A percentile compares a stretch with the other conserved stretches of the same genome.
phyloP scores from a whole-genome alignment of 1,139 yeast species.

The Nematodospora anomalae region DNA sequence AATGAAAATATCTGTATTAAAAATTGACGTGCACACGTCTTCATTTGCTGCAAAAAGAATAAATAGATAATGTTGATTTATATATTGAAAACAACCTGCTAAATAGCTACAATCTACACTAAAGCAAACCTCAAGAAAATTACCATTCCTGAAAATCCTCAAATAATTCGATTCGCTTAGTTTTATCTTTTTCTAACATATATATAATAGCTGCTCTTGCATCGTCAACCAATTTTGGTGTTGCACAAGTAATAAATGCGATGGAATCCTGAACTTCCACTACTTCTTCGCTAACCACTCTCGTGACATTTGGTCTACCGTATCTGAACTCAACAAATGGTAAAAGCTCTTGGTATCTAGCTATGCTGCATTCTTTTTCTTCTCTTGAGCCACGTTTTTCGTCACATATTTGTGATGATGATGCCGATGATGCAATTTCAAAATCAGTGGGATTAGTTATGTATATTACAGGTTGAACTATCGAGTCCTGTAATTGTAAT shows the following conservation, averaged over 20 bases:
- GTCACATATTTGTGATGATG: background rate
- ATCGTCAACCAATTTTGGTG: constrained; percentile 41
- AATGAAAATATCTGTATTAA: too few relatives aligned
- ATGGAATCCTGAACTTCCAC: constrained; percentile 29
- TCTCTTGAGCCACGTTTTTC: too few relatives aligned
- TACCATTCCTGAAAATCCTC: constrained; percentile 21
- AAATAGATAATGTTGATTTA: too few relatives aligned
- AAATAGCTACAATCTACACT: too few relatives aligned
- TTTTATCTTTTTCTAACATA: constrained; percentile 15
- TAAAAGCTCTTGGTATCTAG: background rate
- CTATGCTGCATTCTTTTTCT: background rate
- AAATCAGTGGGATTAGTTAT: constrained; percentile 23
- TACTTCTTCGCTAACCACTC: constrained; percentile 33
- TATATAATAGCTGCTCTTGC: constrained; percentile 22
- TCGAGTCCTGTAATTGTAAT: constrained; percentile 26
- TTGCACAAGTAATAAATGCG: constrained; percentile 42
- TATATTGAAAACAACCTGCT: too few relatives aligned
- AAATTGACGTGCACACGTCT: too few relatives aligned
- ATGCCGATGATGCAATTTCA: background rate
- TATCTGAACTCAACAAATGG: constrained; percentile 38
- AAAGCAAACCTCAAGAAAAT: too few relatives aligned
- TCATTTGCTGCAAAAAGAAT: too few relatives aligned
- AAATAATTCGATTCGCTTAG: constrained; percentile 23
- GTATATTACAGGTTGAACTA: constrained; percentile 35
- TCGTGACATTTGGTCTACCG: constrained; percentile 39